Conservation (phyloP, 1,284 basidiomycete genomes). For the Limonomyces culmigenus region DNA sequence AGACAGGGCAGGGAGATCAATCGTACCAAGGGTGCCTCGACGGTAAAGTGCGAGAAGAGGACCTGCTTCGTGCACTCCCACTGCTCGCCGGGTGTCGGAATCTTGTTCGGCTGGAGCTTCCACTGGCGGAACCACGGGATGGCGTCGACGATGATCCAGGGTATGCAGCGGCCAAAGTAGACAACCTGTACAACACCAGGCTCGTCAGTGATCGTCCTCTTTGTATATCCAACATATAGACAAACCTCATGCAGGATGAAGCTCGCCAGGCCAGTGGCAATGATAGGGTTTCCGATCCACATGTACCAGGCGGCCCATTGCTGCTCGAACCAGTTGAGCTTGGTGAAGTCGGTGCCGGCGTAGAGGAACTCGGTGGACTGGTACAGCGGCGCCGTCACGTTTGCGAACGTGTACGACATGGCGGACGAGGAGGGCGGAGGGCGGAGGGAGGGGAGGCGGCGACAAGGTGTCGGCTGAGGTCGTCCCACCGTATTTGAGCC, state of each 20-base stretch:
- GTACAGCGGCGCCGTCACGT: conserved; percentile 3
- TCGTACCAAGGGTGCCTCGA: conserved; percentile 78
- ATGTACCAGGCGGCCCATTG: conserved; percentile 78
- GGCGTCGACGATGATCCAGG: conserved; percentile 91
- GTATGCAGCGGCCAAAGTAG: conserved; percentile 91
- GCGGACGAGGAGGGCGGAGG: no score
- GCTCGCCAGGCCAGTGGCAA: conserved; percentile 90
- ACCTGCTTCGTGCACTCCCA: conserved; percentile 96
- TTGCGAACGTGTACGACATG: no score
- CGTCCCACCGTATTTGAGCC: no score
- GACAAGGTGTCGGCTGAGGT: no score
- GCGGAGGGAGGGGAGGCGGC: no score
- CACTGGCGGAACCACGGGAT: conserved; percentile 89
- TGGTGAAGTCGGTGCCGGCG: conserved; percentile 40
- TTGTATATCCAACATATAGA: conserved; percentile 5
- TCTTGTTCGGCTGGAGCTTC: conserved; percentile 85
- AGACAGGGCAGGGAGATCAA: background rate
- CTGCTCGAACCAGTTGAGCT: conserved; percentile 62
- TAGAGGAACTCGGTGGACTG: conserved; percentile 25
- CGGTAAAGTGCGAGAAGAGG: conserved; percentile 89
- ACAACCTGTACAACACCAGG: conserved; percentile 43
- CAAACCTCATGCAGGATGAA: conserved; percentile 88
- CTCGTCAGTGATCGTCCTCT: background rate
- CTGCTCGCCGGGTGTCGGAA: conserved; percentile 71
- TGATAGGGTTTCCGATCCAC: conserved; percentile 75